Evolutionary conservation across 73 alveolate species (phyloP).

Genomic region (Tetrahymena thermophila): DNA sequence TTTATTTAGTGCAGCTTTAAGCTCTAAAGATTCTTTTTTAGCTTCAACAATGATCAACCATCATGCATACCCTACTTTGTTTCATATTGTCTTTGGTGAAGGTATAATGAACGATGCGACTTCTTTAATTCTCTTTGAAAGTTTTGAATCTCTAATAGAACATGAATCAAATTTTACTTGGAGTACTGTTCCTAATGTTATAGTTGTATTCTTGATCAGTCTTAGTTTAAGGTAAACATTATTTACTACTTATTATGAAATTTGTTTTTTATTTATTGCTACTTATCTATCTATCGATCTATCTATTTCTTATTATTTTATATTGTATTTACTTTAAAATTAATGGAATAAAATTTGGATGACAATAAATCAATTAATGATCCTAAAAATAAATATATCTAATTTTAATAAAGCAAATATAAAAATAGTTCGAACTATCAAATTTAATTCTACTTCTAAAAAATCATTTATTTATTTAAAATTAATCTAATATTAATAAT

Average conservation of each 20-base stretch:
- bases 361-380: too few relatives aligned
- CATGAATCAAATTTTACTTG: not conserved
- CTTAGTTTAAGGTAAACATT: not conserved
- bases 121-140: slow-evolving; percentile 69
- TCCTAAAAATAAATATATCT: too few relatives aligned
- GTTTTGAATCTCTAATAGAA: slow-evolving; percentile 32
- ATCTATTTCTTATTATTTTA: too few relatives aligned
- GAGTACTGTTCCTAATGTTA: not conserved
- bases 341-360: not conserved
- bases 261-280: too few relatives aligned
- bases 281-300: too few relatives aligned
- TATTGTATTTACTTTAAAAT: too few relatives aligned
- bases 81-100: slow-evolving; percentile 74
- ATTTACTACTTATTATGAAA: not conserved
- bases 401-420: too few relatives aligned
- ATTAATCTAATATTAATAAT: too few relatives aligned
- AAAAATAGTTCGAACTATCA: too few relatives aligned
- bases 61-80: slow-evolving; percentile 66
- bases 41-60: slow-evolving; percentile 66
- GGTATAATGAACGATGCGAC: slow-evolving; percentile 88
- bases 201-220: not conserved
- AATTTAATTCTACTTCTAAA: not conserved
- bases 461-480: not conserved
- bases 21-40: slow-evolving; percentile 75
- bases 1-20: slow-evolving; percentile 59